phyloP scores from a whole-genome alignment of 1,284 basidiomycete species.

The Malassezia dermatis region DNA sequence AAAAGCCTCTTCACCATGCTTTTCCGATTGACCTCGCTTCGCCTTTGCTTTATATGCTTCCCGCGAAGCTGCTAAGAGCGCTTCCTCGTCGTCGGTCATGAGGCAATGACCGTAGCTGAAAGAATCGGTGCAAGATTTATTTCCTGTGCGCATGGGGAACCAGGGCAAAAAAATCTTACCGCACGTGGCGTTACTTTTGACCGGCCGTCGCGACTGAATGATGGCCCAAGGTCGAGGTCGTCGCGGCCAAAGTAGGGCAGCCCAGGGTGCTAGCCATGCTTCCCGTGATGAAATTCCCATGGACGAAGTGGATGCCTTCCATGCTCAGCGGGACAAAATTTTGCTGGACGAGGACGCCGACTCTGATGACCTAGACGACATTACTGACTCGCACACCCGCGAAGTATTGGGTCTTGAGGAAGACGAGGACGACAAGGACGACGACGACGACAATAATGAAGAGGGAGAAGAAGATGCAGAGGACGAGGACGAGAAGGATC shows the following conservation, averaged over 20 bases:
- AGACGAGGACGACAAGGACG: slow-evolving; percentile 45
- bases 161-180: not conserved
- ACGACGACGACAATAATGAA: slow-evolving; percentile 19
- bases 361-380: slow-evolving; percentile 28
- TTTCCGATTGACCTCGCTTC: not conserved
- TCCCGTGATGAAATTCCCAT: slow-evolving; percentile 24
- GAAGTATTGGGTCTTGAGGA: slow-evolving; percentile 31
- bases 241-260: not conserved
- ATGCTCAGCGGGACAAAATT: slow-evolving; percentile 60
- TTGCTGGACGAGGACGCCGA: slow-evolving; percentile 53
- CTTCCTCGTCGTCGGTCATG: slow-evolving; percentile 9
- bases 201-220: not conserved
- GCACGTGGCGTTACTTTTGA: slow-evolving; percentile 12
- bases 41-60: slow-evolving; percentile 2
- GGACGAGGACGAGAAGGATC: slow-evolving; percentile 4
- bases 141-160: not conserved
- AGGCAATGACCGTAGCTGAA: not conserved
- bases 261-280: not conserved
- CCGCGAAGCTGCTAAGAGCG: slow-evolving; percentile 11
- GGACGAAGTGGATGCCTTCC: slow-evolving; percentile 36
- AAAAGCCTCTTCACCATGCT: not conserved
- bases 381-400: slow-evolving; percentile 23
- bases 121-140: not conserved
- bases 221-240: slow-evolving; percentile 5
- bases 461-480: slow-evolving; percentile 43